phyloP scores from a whole-genome alignment of 2,329 filamentous ascomycete species.

The Chrysoporthe deuterocubensis region DNA sequence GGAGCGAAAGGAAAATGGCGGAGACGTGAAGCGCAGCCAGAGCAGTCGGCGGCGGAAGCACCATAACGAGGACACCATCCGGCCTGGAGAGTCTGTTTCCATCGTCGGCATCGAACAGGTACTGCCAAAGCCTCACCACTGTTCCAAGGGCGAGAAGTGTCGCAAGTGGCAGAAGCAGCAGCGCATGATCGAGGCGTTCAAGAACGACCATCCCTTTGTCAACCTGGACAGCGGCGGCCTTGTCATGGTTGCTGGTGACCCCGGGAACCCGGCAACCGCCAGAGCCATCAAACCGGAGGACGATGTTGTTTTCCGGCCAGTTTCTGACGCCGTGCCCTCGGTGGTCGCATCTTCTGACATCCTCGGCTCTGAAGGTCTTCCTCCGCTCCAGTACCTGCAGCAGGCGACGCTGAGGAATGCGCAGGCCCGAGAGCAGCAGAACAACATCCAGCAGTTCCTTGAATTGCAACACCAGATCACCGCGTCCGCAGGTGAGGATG shows the following conservation, averaged over 20 bases:
- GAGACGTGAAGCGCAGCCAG: conserved; percentile 45
- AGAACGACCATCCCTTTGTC: conserved; percentile 73
- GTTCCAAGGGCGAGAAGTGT: conserved; percentile 85
- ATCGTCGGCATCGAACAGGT: conserved; percentile 92
- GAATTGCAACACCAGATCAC: conserved; percentile 72
- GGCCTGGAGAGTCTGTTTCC: conserved; percentile 81
- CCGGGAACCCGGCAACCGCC: conserved; percentile 74
- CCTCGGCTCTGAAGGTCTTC: conserved; percentile 69
- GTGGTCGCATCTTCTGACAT: conserved; percentile 91
- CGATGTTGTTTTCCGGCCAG: conserved; percentile 61
- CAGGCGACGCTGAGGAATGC: conserved; percentile 73
- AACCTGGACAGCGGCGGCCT: conserved; percentile 65
- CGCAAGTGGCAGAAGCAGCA: conserved; percentile 82
- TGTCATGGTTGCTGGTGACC: conserved; percentile 78
- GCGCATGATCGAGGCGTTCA: conserved; percentile 73
- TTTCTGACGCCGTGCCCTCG: conserved; percentile 78
- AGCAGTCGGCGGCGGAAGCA: conserved; percentile 44
- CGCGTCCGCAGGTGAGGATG: conserved; percentile 50
- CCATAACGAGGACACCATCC: conserved; percentile 67
- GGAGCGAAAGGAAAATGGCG: conserved; percentile 39
- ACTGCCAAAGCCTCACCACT: conserved; percentile 81
- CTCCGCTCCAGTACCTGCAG: conserved; percentile 72
- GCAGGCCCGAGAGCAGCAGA: conserved; percentile 78
- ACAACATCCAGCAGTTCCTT: conserved; percentile 91
- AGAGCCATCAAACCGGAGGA: conserved; percentile 58